Base-by-base conservation (phyloP, 495 filamentous ascomycete genomes). In the Neurospora hispaniola region DNA sequence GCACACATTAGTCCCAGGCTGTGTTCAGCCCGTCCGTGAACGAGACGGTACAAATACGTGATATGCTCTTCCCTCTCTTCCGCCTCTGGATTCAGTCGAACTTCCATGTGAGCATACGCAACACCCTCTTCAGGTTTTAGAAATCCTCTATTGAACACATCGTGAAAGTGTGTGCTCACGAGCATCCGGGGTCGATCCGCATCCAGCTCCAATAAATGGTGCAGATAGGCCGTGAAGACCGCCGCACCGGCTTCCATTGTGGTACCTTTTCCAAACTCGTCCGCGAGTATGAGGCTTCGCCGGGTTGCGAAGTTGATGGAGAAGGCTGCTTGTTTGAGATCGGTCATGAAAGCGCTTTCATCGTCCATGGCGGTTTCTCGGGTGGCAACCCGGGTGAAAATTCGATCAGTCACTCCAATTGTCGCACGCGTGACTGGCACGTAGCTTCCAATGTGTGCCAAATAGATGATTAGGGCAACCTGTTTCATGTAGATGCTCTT, bases 401-500 rank as follows among this genome's bases (percentile, higher is more conserved):
- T 97, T 76, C 93, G 95, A 81, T 98, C 96, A 2, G 94, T 97
- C 39, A 98, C 80, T 4, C 96, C 96, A 73, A 99, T 91, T 8
- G 84, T 88, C 16, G 94, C 96, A 18, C 80, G 83, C 27, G 90
- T 87, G 3, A 94, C 94, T 3, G 96, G 95, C 8, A 99, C 91
- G 77, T 92, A 98, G 78, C 93, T 93, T 71, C 96, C 96, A 71
- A 97, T 89, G 75, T 99, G 96, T 11, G 96, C 94, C 78, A 99
- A 85, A 77, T 94, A 97, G 27, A 96, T 91, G 74, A 98, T 96
- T 59, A 98, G 80, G n/a, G 96, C 96, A 71, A 94, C 89, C 78
- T 97, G 96, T 80, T 96, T 98, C 82, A 99, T 90, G 81, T 97
- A 97, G 40, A 98, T 88, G 77, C 93, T 97, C 79, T 98, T 98